phyloP scores from a whole-genome alignment of 306 rosid species.

The Arachis hypogaea region DNA sequence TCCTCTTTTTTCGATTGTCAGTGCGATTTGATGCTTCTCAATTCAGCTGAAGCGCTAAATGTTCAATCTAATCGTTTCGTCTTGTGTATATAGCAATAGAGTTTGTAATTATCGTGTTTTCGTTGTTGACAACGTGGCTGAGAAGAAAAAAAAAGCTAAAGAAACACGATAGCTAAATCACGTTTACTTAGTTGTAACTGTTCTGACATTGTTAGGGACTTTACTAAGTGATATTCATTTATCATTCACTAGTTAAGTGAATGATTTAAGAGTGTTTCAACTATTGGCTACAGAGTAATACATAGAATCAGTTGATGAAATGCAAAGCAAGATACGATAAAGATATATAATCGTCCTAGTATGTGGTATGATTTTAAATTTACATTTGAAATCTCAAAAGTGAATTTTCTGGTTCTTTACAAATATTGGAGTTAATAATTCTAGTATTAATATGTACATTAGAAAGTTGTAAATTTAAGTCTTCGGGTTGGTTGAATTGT shows the following conservation, averaged over 20 bases:
- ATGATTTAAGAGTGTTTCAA: slow-evolving; percentile 15
- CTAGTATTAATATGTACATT: neutral
- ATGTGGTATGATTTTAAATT: slow-evolving; percentile 14
- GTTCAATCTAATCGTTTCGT: slow-evolving; percentile 25
- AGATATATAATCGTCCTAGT: neutral
- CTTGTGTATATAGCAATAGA: neutral
- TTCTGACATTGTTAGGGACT: slow-evolving; percentile 7
- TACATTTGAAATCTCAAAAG: neutral
- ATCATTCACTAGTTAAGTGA: neutral
- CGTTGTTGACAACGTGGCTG: neutral
- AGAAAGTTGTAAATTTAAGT: slow-evolving; percentile 7
- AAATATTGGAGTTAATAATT: neutral
- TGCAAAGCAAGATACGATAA: slow-evolving; percentile 11
- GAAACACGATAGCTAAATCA: slow-evolving; percentile 5
- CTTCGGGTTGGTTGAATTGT: slow-evolving; percentile 13
- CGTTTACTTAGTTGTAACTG: neutral
- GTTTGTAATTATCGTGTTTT: neutral
- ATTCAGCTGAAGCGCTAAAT: neutral
- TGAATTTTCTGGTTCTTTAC: neutral
- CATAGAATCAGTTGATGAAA: slow-evolving; percentile 17
- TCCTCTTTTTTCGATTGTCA: slow-evolving; percentile 7
- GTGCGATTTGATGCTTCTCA: slow-evolving; percentile 24
- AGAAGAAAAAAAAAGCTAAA: neutral
- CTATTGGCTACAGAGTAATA: neutral
- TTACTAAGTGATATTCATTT: neutral